These are phyloP conservation scores for Naganishia sp. DNA, from an alignment of 1,284 basidiomycete species.

Conservation along the genomic window DNA sequence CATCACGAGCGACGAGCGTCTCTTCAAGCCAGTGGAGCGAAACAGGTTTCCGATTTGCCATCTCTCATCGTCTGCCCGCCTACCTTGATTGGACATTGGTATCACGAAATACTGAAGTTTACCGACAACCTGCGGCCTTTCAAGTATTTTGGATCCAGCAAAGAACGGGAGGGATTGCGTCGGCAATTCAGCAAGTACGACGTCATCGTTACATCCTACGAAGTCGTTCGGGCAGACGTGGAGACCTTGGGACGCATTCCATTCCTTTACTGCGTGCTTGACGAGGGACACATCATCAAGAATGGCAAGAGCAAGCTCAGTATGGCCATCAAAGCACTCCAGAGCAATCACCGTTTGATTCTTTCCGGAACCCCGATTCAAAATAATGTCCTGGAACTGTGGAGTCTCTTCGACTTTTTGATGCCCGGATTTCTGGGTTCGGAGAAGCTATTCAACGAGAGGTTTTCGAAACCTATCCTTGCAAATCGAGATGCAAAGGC, in stretches of 20 bases:
- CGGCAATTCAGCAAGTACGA: conserved; percentile 70
- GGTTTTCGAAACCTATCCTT: conserved; percentile 93
- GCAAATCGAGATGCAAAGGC: conserved; percentile 92
- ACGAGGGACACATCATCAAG: conserved; percentile 99
- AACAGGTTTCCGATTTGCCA: conserved; percentile 82
- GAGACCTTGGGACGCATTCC: conserved; percentile 69
- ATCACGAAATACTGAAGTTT: conserved; percentile 95
- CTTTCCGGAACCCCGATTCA: conserved; percentile 98
- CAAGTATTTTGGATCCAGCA: conserved; percentile 86
- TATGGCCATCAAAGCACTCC: conserved; percentile 89
- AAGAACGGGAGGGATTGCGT: conserved; percentile 74
- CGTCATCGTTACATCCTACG: conserved; percentile 94
- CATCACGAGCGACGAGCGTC: conserved; percentile 80
- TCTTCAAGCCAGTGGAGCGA: conserved; percentile 67
- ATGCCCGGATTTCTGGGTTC: conserved; percentile 99
- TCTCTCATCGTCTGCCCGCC: conserved; percentile 96
- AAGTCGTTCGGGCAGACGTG: conserved; percentile 95
- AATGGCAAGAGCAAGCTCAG: conserved; percentile 98
- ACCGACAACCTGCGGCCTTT: conserved; percentile 80
- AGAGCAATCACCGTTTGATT: conserved; percentile 88
- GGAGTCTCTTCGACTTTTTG: conserved; percentile 98
- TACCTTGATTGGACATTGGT: conserved; percentile 97
- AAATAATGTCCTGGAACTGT: conserved; percentile 97
- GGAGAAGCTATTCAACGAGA: conserved; percentile 92
- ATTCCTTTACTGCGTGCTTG: conserved; percentile 96